Percentiles rank a stretch among this genome's conserved stretches.
phyloP scores from a whole-genome alignment of 1,284 basidiomycete species.

The Porodaedalea pini region DNA sequence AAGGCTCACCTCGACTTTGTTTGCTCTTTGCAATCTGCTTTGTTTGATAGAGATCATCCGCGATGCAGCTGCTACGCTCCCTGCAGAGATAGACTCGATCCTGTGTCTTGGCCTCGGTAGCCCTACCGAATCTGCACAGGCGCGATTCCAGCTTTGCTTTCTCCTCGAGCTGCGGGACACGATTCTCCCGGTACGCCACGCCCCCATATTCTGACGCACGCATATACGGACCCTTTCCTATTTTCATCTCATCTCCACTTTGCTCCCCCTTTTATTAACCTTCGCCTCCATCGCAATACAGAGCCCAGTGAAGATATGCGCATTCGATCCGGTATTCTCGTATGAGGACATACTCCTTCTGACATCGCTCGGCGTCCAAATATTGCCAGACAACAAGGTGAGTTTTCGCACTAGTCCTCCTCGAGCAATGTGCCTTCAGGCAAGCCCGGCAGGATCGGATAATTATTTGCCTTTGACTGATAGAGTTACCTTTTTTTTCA shows the following conservation, averaged over 20 bases:
- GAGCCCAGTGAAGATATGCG: conserved; percentile 45
- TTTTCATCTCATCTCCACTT: not conserved
- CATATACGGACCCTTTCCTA: not conserved
- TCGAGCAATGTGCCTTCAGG: no score
- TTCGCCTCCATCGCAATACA: conserved; percentile 30
- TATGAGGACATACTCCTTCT: conserved; percentile 53
- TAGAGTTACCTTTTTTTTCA: not conserved
- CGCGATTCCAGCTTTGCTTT: conserved; percentile 65
- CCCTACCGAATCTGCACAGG: conserved; percentile 53
- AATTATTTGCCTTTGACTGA: not conserved
- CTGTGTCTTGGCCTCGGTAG: conserved; percentile 72
- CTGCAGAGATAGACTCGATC: conserved; percentile 21
- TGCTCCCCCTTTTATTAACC: conserved; percentile 19
- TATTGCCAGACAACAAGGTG: conserved; percentile 51
- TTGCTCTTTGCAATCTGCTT: conserved; percentile 2
- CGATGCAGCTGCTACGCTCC: conserved; percentile 8
- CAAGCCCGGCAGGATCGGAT: conserved; percentile 32
- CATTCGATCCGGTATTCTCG: conserved; percentile 72
- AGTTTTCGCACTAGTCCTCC: conserved; percentile 31
- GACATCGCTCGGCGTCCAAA: conserved; percentile 43
- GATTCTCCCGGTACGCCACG: conserved; percentile 17
- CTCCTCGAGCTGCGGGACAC: conserved; percentile 41
- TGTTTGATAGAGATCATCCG: conserved; percentile 17
- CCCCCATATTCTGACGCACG: conserved; percentile 19
- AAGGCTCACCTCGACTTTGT: no score